Conservation (phyloP, 1,284 basidiomycete species). For the Athelia psychrophila region DNA sequence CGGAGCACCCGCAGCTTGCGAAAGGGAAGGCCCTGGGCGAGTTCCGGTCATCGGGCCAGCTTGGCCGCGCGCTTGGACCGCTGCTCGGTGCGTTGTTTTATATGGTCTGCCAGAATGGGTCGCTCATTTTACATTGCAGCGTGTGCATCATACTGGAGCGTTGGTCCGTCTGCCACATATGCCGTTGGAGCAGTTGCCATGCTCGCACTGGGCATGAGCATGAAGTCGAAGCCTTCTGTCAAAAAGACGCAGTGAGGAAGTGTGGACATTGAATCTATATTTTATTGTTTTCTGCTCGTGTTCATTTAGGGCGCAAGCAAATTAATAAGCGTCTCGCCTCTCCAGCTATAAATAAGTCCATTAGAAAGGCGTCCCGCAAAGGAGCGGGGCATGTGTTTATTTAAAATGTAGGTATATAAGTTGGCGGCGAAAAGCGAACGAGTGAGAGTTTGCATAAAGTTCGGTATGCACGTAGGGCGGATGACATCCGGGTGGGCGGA, state of each 20-base stretch:
- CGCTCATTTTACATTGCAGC: slow-evolving; percentile 38
- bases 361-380: no score
- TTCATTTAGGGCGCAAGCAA: no score
- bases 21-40: slow-evolving; percentile 84
- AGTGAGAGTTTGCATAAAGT: no score
- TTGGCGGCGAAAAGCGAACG: no score
- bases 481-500: no score
- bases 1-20: slow-evolving; percentile 62
- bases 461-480: no score
- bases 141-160: slow-evolving; percentile 84
- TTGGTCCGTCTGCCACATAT: slow-evolving; percentile 82
- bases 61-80: slow-evolving; percentile 88
- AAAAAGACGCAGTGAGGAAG: not conserved
- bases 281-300: no score
- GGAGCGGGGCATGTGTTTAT: no score
- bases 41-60: slow-evolving; percentile 86
- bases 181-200: slow-evolving; percentile 61
- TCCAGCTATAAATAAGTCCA: no score
- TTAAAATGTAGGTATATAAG: no score
- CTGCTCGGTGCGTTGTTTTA: slow-evolving; percentile 59
- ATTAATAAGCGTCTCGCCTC: no score
- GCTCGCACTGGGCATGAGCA: slow-evolving; percentile 49
- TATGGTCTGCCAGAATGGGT: slow-evolving; percentile 2
- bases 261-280: no score
- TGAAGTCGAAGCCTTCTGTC: slow-evolving; percentile 30